Percentiles rank a stretch among this genome's conserved stretches.
Evolutionary conservation across 345 rosid genomes (phyloP).

Genomic region (Citrus sp.): DNA sequence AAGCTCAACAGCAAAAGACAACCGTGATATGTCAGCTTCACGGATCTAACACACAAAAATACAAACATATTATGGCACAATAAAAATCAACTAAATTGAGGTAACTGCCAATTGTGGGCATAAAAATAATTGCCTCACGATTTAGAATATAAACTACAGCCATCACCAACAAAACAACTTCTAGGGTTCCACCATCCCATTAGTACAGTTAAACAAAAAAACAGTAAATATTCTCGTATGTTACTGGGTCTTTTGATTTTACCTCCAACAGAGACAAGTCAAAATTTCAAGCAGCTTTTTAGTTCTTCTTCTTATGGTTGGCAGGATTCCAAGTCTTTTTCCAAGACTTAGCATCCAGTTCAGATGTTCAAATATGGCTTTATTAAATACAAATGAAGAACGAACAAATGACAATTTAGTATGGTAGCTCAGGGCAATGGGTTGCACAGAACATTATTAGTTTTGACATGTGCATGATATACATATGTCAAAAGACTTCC

Average conservation of each 20-base stretch:
- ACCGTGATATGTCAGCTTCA: slow-evolving; percentile 97
- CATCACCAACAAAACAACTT: background rate
- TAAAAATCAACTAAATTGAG: slow-evolving; percentile 12
- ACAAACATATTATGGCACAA: slow-evolving; percentile 12
- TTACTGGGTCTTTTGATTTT: background rate
- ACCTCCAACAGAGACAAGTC: background rate
- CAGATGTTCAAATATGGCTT: background rate
- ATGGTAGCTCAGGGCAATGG: background rate
- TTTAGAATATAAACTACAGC: background rate
- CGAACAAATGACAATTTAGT: background rate
- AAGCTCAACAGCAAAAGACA: slow-evolving; percentile 98
- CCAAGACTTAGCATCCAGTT: background rate
- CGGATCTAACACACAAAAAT: slow-evolving; percentile 57
- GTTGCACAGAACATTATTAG: background rate
- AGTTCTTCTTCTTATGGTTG: background rate
- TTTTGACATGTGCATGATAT: background rate
- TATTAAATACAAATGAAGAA: background rate
- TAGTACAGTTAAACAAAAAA: background rate
- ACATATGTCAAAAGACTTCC: background rate
- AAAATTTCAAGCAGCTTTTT: background rate
- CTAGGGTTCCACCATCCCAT: background rate
- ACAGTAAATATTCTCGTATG: background rate
- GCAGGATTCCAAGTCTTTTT: background rate
- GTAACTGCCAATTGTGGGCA: slow-evolving; percentile 2
- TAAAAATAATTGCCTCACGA: background rate